Base-by-base conservation (phyloP, 2,329 filamentous ascomycete species). In the Onygenales sp. region DNA sequence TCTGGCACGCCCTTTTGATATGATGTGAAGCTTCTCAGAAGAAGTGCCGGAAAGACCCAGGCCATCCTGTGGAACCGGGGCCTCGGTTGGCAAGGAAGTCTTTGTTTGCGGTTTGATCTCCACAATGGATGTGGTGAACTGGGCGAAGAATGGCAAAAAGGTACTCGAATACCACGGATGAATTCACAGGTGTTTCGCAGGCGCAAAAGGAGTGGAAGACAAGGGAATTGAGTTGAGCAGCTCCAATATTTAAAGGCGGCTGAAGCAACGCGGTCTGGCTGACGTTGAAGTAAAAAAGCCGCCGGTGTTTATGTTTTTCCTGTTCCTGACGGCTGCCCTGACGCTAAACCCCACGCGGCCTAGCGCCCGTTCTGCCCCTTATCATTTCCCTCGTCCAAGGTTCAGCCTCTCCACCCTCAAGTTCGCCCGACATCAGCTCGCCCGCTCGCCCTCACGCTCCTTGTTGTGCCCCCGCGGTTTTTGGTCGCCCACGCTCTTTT, bases 271-370 rank as follows among this genome's bases (percentile, higher is more conserved):
- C 14, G 4, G 3, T 43, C n/a, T 43, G 10, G 41, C 3, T 43
- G 11, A 13, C 11, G 8, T 14, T 43, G 11, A 43, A 43, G 41
- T 43, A n/a, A 4, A 43, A 14, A 17, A 7, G n/a, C 8, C 3
- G 33, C 6, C 31, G 46, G 21, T 38, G 46, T 48, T 48, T 33
- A 39, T 48, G 35, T 48, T 48, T 48, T 48, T 39, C 46, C 46
- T 41, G 36, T 41, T 49, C 36, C 47, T 39, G 47, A 41, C 39
- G 17, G 14, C 10, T n/a, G 6, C 7, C 17, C 7, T 31, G 9
- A 7, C 35, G 11, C 33, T 49, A 39, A 3, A 6, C 36, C 5
- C 0, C 7, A 31, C 41, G 39, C 10, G 47, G 36, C 2, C 31
- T 39, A 39, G 36, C 36, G 36, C 13, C 36, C 36, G 9, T 17